A percentile compares a stretch with the other conserved stretches of the same genome.
Evolutionary conservation across 805 yeast species (phyloP).

Genomic region (Candida nitratophila): DNA sequence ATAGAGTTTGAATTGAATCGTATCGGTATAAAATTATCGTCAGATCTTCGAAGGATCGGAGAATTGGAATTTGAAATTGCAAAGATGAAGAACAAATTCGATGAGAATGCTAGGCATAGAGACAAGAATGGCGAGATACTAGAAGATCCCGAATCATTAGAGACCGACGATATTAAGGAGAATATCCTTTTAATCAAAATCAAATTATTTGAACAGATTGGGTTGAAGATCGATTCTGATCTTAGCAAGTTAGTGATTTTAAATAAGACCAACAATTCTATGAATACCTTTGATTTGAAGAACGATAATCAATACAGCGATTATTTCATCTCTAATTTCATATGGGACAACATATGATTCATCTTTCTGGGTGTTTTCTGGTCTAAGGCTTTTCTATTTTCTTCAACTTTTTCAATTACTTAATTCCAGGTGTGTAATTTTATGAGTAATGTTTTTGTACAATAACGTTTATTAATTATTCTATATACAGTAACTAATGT

Average conservation of each 20-base stretch:
- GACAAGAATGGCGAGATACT: conserved; percentile 3
- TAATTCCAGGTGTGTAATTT: too few relatives aligned
- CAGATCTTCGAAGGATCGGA: background rate
- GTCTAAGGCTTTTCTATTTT: too few relatives aligned
- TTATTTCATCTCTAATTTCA: conserved; percentile 63
- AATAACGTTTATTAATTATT: background rate
- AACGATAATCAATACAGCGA: conserved; percentile 46
- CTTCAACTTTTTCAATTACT: too few relatives aligned
- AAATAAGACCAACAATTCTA: conserved; percentile 37
- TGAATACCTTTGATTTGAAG: conserved; percentile 45
- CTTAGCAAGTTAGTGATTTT: conserved; percentile 40
- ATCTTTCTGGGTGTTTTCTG: background rate
- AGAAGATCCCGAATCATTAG: background rate
- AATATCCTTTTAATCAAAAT: conserved; percentile 38
- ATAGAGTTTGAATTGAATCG: background rate
- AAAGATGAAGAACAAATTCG: background rate
- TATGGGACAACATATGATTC: conserved; percentile 59
- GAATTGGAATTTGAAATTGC: background rate
- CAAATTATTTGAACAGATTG: conserved; percentile 53
- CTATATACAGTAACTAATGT: background rate
- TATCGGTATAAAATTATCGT: background rate
- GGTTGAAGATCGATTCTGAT: conserved; percentile 40
- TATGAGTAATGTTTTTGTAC: background rate
- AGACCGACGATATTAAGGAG: conserved; percentile 25
- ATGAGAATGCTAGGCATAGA: conserved; percentile 1